Base-by-base conservation (phyloP, 2,329 filamentous ascomycete species). In the Phaeosphaeria sp. region DNA sequence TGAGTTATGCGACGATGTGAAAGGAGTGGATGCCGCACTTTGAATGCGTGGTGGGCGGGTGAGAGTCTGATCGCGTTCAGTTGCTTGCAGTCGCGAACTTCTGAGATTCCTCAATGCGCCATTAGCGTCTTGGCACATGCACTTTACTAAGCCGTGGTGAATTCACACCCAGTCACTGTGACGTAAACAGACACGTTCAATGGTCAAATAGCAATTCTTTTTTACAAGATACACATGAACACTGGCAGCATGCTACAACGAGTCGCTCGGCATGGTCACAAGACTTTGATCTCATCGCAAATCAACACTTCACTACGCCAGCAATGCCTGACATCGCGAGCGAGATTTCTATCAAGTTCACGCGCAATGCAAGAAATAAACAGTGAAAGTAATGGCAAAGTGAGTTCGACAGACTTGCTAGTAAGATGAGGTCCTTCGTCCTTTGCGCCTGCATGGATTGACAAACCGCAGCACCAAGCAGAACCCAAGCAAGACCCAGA, bases 91-190 rank as follows among this genome's bases (percentile, higher is more conserved):
- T 64, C 64, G 66, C 66, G 64, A 66, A 55, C 61, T 62, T 58
- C 39, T 56, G 63, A 58, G 51, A 51, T 44, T 49, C 62, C 56
- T 58, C 59, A 51, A 39, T 53, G 30, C 20, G 43, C 30, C 58
- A 49, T 59, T 67, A 70, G 60, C 49, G 48, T 22, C 65, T 68
- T 69, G 66, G 66, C 66, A 55, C 30, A 25, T 27, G 11, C 9
- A 7, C 9, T 25, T 46, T 40, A 40, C 51, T 52, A 51, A 47
- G 55, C 52, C 39, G 46, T 48, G 30, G 22, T 46, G 44, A 24
- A 46, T 46, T 43, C 40, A 21, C 40, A 46, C 8, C 53, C 52
- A 60, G 60, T 70, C 64, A 70, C 63, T 24, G 64, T 69, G 67
- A 70, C 67, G 67, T 70, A 63, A n/a, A 24, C 6, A 3, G 3